Base-by-base conservation (phyloP, 257 asterid species). In the Solanum medicagineum region DNA sequence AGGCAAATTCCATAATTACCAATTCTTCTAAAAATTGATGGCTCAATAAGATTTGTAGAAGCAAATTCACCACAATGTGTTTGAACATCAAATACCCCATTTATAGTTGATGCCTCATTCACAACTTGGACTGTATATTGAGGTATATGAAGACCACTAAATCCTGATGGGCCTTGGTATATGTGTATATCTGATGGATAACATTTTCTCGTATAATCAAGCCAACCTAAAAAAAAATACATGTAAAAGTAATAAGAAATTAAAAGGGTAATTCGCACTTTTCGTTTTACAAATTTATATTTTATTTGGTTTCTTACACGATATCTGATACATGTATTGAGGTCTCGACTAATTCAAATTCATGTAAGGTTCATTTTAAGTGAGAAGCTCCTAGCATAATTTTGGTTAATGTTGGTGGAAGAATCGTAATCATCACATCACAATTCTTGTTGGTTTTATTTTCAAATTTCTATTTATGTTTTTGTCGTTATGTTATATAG, bases 161-260 rank as follows among this genome's bases (percentile, higher is more conserved):
- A 94, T 4, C 96, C 97, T 0, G 95, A 92, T 26, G 95, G 87
- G 90, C 95, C 91, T 85, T 93, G 97, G 70, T 89, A 86, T 69
- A 86, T 59, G 36, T 65, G 59, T 54, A 86, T 71, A 56, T 81
- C 86, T 10, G 36, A 1, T n/a, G 70, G 13, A 6, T 54, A 55
- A 71, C 88, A 83, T 57, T 75, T 66, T 47, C 86, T 55, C 36
- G 80, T 11, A 80, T 86, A 10, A 20, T 54, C 57, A 51, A 36
- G 49, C 88, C 84, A 53, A 86, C 86, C 86, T 86, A 29, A 73
- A 81, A 62, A 24, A 5, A 15, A 49, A 49, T 1, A 14, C 62
- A 75, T 2, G 44, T 9, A 77, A 51, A 10, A 15, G 8, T 1
- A 65, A 83, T 9, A 42, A 62, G 9, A 62, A 11, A 32, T 24